Evolutionary conservation across 768 basidiomycete species (phyloP).

Genomic region (Chiua virens): DNA sequence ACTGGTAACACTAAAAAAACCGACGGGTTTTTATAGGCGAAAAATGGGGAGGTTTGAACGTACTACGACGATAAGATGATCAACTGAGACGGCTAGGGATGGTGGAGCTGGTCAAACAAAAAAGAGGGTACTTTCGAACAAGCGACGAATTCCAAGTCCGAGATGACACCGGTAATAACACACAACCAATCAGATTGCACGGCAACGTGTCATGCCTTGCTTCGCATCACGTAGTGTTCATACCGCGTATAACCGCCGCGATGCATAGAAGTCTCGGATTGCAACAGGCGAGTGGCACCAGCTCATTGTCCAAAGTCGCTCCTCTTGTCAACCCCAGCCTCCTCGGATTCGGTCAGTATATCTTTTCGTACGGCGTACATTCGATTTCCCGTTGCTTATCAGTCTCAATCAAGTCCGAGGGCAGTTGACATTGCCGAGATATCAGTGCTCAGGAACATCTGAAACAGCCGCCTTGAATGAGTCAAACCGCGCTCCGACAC

Average conservation of each 20-base stretch:
- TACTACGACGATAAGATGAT: background rate
- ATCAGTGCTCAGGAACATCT: no score
- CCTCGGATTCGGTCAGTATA: no score
- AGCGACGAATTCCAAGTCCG: constrained; percentile 19
- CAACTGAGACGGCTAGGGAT: constrained; percentile 7
- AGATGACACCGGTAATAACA: constrained; percentile 7
- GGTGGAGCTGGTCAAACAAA: constrained; percentile 10
- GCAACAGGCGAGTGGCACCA: no score
- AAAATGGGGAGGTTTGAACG: constrained; percentile 18
- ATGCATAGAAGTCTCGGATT: background rate
- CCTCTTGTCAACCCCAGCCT: no score
- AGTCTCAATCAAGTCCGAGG: no score
- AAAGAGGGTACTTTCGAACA: constrained; percentile 17
- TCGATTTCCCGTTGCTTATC: no score
- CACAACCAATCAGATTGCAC: constrained; percentile 14
- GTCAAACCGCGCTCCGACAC: no score
- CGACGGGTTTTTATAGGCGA: constrained; percentile 26
- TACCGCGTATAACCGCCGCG: background rate
- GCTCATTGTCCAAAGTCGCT: no score
- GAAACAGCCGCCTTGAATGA: no score
- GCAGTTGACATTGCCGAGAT: no score
- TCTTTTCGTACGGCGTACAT: no score
- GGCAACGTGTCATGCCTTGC: background rate
- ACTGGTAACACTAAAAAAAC: background rate
- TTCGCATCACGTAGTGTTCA: background rate